These are phyloP conservation scores for Helicocarpus griseus DNA, from an alignment of 2,329 filamentous ascomycete species.

Conservation along the genomic window DNA sequence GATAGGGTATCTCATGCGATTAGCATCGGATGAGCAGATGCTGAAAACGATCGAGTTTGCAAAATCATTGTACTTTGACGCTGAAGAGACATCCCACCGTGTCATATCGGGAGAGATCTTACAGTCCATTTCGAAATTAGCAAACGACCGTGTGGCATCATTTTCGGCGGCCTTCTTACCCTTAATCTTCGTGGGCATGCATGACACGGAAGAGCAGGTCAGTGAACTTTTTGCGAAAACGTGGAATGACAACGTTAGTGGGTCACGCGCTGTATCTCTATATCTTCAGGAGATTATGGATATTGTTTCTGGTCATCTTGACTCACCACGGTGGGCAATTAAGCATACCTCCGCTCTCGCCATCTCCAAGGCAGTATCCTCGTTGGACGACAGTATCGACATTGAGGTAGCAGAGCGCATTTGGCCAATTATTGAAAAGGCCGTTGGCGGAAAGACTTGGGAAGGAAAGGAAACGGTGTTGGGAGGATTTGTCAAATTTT, in stretches of 20 bases:
- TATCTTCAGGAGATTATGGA: conserved; percentile 74
- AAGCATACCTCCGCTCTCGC: conserved; percentile 81
- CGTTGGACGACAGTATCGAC: conserved; percentile 50
- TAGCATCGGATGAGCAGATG: conserved; percentile 50
- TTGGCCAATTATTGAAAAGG: conserved; percentile 77
- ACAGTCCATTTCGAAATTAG: conserved; percentile 71
- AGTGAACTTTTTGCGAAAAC: conserved; percentile 71
- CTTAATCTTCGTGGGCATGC: conserved; percentile 77
- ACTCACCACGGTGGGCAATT: conserved; percentile 77
- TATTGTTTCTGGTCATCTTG: conserved; percentile 58
- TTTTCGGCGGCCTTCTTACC: conserved; percentile 69
- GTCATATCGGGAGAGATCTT: conserved; percentile 75
- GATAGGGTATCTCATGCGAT: conserved; percentile 70
- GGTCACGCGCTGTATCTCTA: conserved; percentile 67
- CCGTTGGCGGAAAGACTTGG: conserved; percentile 82
- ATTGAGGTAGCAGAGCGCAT: conserved; percentile 52
- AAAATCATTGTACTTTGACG: conserved; percentile 66
- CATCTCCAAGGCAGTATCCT: conserved; percentile 61
- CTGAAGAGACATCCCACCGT: conserved; percentile 66
- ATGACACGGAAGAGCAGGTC: conserved; percentile 74
- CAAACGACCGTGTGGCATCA: conserved; percentile 75
- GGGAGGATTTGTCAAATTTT: conserved; percentile 68
- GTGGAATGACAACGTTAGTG: conserved; percentile 86
- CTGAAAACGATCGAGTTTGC: conserved; percentile 45
- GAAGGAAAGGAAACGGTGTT: conserved; percentile 81